phyloP scores from a whole-genome alignment of 2,329 filamentous ascomycete species.

The Triangularia verruculosa region DNA sequence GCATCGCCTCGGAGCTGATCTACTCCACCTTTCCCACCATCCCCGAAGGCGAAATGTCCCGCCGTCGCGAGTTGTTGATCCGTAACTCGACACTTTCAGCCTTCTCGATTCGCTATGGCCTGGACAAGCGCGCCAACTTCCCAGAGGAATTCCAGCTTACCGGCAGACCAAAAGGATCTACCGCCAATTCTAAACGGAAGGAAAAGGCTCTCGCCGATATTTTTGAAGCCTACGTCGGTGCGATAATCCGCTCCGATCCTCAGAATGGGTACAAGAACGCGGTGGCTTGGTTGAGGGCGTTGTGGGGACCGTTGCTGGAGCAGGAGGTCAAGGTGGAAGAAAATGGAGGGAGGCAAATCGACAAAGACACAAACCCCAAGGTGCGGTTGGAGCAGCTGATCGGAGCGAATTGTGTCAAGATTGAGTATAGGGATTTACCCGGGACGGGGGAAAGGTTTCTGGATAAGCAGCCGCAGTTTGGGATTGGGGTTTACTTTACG shows the following conservation, averaged over 20 bases:
- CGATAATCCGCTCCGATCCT: constrained; percentile 66
- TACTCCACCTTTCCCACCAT: constrained; percentile 60
- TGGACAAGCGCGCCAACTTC: constrained; percentile 62
- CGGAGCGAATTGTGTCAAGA: constrained; percentile 53
- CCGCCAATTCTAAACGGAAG: constrained; percentile 49
- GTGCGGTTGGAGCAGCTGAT: constrained; percentile 51
- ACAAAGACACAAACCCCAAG: constrained; percentile 41
- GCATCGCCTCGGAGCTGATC: constrained; percentile 69
- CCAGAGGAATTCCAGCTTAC: constrained; percentile 44
- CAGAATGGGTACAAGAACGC: constrained; percentile 58
- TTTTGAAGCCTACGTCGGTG: constrained; percentile 88
- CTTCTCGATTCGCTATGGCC: constrained; percentile 68
- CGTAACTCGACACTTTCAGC: constrained; percentile 74
- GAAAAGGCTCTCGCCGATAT: constrained; percentile 80
- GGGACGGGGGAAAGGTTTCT: constrained; percentile 53
- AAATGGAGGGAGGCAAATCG: constrained; percentile 28
- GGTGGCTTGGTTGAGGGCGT: constrained; percentile 66
- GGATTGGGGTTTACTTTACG: constrained; percentile 61
- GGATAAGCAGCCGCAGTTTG: constrained; percentile 55
- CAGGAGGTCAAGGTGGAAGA: constrained; percentile 50
- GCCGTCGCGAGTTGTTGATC: constrained; percentile 74
- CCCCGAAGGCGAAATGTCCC: constrained; percentile 65
- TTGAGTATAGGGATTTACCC: constrained; percentile 60
- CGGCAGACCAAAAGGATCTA: constrained; percentile 37
- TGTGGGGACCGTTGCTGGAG: constrained; percentile 68